Conservation (phyloP, 1,284 basidiomycete species). For the Neonothopanus nambi region DNA sequence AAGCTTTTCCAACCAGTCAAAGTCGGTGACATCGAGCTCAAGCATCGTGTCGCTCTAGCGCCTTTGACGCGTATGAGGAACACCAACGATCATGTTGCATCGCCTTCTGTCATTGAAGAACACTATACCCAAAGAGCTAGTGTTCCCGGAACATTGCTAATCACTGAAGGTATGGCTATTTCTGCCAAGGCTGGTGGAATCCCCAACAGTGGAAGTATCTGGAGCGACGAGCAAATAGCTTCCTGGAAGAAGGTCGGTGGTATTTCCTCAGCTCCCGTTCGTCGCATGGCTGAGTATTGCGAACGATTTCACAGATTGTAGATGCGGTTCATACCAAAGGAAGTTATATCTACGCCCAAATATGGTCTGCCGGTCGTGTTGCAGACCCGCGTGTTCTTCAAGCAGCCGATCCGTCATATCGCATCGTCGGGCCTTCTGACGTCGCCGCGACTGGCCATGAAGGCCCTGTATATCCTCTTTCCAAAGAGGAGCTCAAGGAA, state of each 20-base stretch:
- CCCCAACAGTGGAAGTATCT: conserved; percentile 36
- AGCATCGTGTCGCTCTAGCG: conserved; percentile 28
- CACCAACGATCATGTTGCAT: conserved; percentile 22
- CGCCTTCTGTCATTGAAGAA: conserved; percentile 27
- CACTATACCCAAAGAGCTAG: conserved; percentile 39
- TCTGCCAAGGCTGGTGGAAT: conserved; percentile 28
- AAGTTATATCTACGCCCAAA: conserved; percentile 44
- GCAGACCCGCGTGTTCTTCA: conserved; percentile 30
- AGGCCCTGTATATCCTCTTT: conserved; percentile 19
- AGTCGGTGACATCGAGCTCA: conserved; percentile 22
- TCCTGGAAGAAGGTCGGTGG: conserved; percentile 37
- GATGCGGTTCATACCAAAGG: conserved; percentile 40
- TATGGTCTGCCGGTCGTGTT: conserved; percentile 46
- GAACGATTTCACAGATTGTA: conserved; percentile 26
- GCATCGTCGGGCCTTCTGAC: conserved; percentile 8
- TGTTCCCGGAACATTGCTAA: conserved; percentile 35
- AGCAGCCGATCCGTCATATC: conserved; percentile 18
- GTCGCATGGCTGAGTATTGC: background rate
- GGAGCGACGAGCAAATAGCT: conserved; percentile 32
- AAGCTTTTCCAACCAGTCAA: conserved; percentile 26
- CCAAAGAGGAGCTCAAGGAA: conserved; percentile 37
- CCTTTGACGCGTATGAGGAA: conserved; percentile 29
- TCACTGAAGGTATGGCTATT: conserved; percentile 39
- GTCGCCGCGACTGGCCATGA: conserved; percentile 12
- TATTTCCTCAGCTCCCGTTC: background rate